Evolutionary conservation across 441 rosid genomes (phyloP).

Genomic region (Codiaeum variegatum): DNA sequence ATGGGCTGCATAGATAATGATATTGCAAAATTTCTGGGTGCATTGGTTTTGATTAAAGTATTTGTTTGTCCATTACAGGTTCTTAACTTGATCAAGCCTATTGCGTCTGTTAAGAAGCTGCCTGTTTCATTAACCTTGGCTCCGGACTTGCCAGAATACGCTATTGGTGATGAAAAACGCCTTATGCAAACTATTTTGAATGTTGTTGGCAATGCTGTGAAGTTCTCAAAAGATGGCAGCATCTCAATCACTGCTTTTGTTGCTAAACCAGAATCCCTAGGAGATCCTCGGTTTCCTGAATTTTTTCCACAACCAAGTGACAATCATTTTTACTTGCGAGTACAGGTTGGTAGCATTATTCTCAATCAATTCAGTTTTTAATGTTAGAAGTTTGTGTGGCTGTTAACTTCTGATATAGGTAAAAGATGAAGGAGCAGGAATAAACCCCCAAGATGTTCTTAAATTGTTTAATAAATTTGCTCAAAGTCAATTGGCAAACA

Average conservation of each 20-base stretch:
- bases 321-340: constrained; percentile 73
- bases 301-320: constrained; percentile 58
- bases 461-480: constrained; percentile 86
- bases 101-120: constrained; percentile 83
- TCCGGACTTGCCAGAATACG: constrained; percentile 82
- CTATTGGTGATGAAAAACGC: constrained; percentile 89
- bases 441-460: constrained; percentile 82
- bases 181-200: constrained; percentile 79
- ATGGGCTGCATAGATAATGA: neutral
- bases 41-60: constrained; percentile 15
- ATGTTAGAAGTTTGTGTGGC: constrained; percentile 12
- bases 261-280: constrained; percentile 59
- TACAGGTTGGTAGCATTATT: constrained; percentile 59
- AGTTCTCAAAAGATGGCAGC: constrained; percentile 86
- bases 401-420: constrained; percentile 46
- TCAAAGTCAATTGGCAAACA: constrained; percentile 59
- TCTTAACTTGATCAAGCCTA: constrained; percentile 79
- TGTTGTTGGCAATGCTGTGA: constrained; percentile 91
- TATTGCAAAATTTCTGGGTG: constrained; percentile 8
- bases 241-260: constrained; percentile 66
- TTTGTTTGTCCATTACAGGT: constrained; percentile 48
- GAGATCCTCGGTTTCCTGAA: constrained; percentile 64
- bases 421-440: constrained; percentile 82
- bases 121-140: constrained; percentile 63
- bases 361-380: constrained; percentile 5